These are phyloP conservation scores for Microcera coccophila DNA, from an alignment of 2,329 filamentous ascomycete species.

Conservation along the genomic window DNA sequence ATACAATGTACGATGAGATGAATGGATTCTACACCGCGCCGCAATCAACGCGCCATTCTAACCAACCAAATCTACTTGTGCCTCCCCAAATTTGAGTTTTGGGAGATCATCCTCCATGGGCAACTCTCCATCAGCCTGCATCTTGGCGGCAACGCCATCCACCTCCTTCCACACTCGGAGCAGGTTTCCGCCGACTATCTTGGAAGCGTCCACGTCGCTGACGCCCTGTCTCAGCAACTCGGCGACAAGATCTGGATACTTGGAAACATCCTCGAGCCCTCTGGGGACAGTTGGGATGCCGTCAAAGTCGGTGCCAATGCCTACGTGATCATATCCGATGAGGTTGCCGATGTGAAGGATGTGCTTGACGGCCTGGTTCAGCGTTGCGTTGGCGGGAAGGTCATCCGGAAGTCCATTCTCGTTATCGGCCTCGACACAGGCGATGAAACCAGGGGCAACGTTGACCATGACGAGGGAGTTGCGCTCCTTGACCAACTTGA, in stretches of 20 bases:
- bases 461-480: constrained; percentile 88
- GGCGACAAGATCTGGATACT: constrained; percentile 73
- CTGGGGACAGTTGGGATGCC: constrained; percentile 63
- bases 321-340: constrained; percentile 85
- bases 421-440: constrained; percentile 59
- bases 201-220: constrained; percentile 67
- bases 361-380: constrained; percentile 75
- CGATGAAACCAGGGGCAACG: constrained; percentile 78
- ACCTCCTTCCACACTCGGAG: constrained; percentile 80
- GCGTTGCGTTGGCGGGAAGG: constrained; percentile 64
- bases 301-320: constrained; percentile 86
- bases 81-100: constrained; percentile 12
- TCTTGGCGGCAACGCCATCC: constrained; percentile 63
- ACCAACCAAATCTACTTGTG: constrained; percentile 1
- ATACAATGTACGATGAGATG: constrained; percentile 28
- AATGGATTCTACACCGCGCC: constrained; percentile 12
- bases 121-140: constrained; percentile 57
- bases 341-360: constrained; percentile 76
- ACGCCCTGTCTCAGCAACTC: constrained; percentile 71
- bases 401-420: constrained; percentile 64
- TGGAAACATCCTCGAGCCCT: constrained; percentile 80
- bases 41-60: constrained; percentile 1
- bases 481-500: constrained; percentile 69
- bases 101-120: constrained; percentile 50
- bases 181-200: constrained; percentile 76